phyloP scores from a whole-genome alignment of 192 early-diverging fungal species.

The Pilaira anomala region DNA sequence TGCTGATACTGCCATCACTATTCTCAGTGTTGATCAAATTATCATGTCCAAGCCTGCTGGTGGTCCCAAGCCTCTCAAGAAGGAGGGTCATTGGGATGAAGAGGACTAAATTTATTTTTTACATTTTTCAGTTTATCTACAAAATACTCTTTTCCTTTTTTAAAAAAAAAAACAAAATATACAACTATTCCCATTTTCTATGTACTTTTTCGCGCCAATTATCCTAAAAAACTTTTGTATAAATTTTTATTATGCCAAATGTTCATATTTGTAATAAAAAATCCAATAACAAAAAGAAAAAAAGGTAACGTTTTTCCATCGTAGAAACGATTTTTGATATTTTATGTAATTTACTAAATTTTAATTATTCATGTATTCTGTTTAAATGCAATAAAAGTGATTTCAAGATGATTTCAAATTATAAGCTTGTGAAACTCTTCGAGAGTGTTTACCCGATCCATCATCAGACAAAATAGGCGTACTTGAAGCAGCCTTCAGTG shows the following conservation, averaged over 20 bases:
- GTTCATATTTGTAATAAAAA: constrained; percentile 1
- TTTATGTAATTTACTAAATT: too few relatives aligned
- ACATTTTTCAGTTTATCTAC: not conserved
- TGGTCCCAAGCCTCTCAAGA: not conserved
- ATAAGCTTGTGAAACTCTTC: constrained; percentile 18
- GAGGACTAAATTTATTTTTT: not conserved
- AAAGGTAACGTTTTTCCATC: too few relatives aligned
- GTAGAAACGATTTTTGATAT: too few relatives aligned
- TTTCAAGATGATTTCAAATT: constrained; percentile 17
- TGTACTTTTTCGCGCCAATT: not conserved
- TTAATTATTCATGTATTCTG: too few relatives aligned
- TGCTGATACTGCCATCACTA: constrained; percentile 87
- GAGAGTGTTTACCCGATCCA: constrained; percentile 1
- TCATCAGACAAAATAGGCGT: constrained; percentile 9
- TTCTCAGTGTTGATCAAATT: constrained; percentile 92
- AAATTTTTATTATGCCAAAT: not conserved
- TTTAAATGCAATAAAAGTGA: too few relatives aligned
- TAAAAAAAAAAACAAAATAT: not conserved
- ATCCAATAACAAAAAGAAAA: not conserved
- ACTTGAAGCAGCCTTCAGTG: constrained; percentile 23
- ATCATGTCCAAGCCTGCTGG: not conserved
- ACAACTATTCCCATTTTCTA: not conserved
- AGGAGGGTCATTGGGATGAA: not conserved
- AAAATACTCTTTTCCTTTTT: not conserved
- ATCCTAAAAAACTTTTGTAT: not conserved